Base-by-base conservation (phyloP, 495 filamentous ascomycete genomes). In the Daldinia bambusicola region DNA sequence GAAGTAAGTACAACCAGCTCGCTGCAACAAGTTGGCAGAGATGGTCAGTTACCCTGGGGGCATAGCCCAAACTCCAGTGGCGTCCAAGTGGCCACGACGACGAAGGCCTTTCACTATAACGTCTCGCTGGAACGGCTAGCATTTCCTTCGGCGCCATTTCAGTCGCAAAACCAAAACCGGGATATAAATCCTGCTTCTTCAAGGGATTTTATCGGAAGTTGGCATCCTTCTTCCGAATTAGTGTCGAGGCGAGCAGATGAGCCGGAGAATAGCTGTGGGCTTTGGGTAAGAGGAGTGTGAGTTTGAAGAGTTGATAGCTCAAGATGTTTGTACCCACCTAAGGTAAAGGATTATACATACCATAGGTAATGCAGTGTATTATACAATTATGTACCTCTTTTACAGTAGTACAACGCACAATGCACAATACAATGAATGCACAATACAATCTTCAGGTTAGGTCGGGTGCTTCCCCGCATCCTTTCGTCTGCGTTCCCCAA, bases 151-250 rank as follows among this genome's bases (percentile, higher is more conserved):
- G 2, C 34, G 9, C 34, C 34, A 10, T 36, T 36, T 10, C 9
- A 36, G 34, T 36, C 34, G 6, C 34, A 10, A 13, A 31, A 37
- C 13, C 55, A 60, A 22, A 53, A 37, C 8, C 48, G 40, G 18
- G 14, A 48, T 8, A 20, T 8, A 40, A 65, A 37, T 30, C 50
- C 67, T 2, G 36, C 12, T 18, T 64, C 67, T 18, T 58, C 62
- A 9, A 36, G 55, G 14, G 52, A 40, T 16, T 56, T 63, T n/a
- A 58, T 68, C 13, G 53, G 64, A n/a, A 68, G 45, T 20, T 40
- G 59, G 30, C 38, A 67, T 14, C 4, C 57, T 18, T 50, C 63
- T 16, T 53, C 50, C 6, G 52, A 67, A 16, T 58, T 22, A 12
- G 6, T 53, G 14, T n/a, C 43, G 43, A 48, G 43, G 43, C 18